These are phyloP conservation scores for Phytophthora pisi DNA, from an alignment of 352 stramenopile species.

Conservation along the genomic window DNA sequence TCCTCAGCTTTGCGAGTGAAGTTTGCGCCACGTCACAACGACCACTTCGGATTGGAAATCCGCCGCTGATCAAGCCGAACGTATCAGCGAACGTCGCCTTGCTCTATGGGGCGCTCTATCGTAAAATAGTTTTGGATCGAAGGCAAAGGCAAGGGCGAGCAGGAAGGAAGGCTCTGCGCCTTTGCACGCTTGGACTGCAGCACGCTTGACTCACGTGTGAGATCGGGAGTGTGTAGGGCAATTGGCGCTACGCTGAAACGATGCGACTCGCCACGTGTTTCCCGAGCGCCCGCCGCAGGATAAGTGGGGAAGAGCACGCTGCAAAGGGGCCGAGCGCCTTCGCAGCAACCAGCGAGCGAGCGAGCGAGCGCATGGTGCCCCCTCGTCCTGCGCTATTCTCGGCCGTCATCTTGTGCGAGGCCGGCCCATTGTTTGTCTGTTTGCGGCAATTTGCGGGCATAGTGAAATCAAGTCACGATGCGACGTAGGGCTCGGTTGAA, in stretches of 20 bases:
- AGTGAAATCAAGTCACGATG: conserved; percentile 5
- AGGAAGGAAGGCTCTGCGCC: background rate
- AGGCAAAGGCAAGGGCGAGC: background rate
- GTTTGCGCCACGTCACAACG: conserved; percentile 4
- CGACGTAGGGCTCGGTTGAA: conserved; percentile 27
- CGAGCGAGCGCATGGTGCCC: background rate
- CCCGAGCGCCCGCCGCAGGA: background rate
- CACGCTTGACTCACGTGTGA: conserved; percentile 1
- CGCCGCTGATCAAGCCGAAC: background rate
- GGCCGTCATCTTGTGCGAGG: conserved; percentile 26
- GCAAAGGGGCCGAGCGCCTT: background rate
- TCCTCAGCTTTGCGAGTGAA: conserved; percentile 6
- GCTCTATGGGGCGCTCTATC: background rate
- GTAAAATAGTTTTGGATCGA: background rate
- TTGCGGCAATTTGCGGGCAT: conserved; percentile 2
- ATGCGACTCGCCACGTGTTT: background rate
- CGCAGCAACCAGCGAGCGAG: background rate
- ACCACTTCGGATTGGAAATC: too few relatives aligned
- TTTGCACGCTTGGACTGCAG: background rate
- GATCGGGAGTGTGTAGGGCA: background rate
- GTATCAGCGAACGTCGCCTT: background rate
- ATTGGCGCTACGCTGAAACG: background rate
- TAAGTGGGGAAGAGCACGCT: background rate
- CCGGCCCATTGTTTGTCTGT: conserved; percentile 19
- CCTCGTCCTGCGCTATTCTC: conserved; percentile 9